Percentiles rank a stretch among this genome's conserved stretches.
These are phyloP conservation scores for Kalanchoe fedtschenkoi DNA, from an alignment of 164 flowering plant genomes.

Conservation along the genomic window DNA sequence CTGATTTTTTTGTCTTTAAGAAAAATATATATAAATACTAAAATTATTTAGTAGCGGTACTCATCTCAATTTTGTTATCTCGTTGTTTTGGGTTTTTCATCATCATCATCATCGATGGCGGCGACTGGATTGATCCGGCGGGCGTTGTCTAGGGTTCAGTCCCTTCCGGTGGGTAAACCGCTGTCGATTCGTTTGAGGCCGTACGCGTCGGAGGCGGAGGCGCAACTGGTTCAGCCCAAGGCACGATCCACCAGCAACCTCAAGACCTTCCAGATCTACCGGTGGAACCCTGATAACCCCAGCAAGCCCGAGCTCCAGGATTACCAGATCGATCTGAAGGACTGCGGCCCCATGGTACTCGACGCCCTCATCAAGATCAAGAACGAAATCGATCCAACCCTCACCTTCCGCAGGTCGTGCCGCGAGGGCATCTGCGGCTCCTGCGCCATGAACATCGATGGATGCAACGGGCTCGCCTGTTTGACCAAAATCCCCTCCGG, in stretches of 20 bases:
- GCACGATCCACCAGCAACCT: conserved; percentile 14
- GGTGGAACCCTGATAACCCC: conserved; percentile 86
- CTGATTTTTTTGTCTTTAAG: too few relatives aligned
- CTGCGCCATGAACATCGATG: conserved; percentile 97
- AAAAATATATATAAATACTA: too few relatives aligned
- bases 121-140: conserved; percentile 39
- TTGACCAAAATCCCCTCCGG: conserved; percentile 60
- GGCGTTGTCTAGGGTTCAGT: conserved; percentile 18
- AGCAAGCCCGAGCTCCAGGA: conserved; percentile 66
- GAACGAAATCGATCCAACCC: conserved; percentile 83
- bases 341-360: conserved; percentile 96
- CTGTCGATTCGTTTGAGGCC: conserved; percentile 13
- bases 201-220: conserved; percentile 32
- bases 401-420: conserved; percentile 91
- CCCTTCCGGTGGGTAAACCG: conserved; percentile 18
- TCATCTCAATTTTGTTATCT: too few relatives aligned
- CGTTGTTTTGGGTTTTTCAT: too few relatives aligned
- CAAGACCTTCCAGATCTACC: conserved; percentile 87
- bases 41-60: too few relatives aligned
- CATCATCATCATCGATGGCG: conserved; percentile 9
- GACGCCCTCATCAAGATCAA: conserved; percentile 97
- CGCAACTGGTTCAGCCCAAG: conserved; percentile 26
- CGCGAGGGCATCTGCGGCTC: conserved; percentile 99
- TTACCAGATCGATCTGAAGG: conserved; percentile 71
- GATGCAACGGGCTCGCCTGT: conserved; percentile 91